Evolutionary conservation across 2,329 filamentous ascomycete genomes (phyloP), one percentile per base, ranked within the genome.

Genomic region (Teratosphaeriaceae sp.): DNA sequence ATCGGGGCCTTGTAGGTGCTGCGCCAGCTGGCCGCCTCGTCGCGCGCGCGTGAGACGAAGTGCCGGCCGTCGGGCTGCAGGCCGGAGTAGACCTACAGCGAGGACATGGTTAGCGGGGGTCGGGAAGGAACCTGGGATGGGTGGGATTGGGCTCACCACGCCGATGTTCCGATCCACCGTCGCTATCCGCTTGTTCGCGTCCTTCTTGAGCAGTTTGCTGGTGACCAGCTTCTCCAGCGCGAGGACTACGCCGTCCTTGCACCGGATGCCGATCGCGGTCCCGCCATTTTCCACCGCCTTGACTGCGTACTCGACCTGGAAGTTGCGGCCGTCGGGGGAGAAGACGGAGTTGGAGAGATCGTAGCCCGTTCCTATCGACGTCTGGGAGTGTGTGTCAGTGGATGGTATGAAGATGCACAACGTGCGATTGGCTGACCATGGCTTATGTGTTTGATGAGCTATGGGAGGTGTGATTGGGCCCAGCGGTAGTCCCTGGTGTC

Each of bases 271-370:
- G 67, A 98, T 81, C 42, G 89, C 88, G 43, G 92, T 98, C 62
- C 92, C 90, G 55, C 90, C 92, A 62, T 94, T 97, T 74, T 98
- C 92, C 51, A 98, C 92, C 44, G 92, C 92, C 76, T 98, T 98
- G 58, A 94, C 85, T 56, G 92, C 92, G 68, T 98, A 98, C 77
- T 98, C 92, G 68, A 84, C 80, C 72, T 98, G 92, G 70, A 98
- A 98, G 70, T 98, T 98, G 59, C 92, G 86, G 65, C 92, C 92
- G 73, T 98, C 92, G 55, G 92, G 92, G 38, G 92, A 97, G 78
- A 97, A 98, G 75, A 97, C 94, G 63, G 92, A 97, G 79, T 98
- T 98, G 67, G 88, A 88, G 61, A 98, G 84, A 80, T 98, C 92
- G 74, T 98, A 98, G 64, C 92, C 92, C 62, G 92, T 98, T 65